Percentiles rank a stretch among this genome's conserved stretches.
phyloP scores from a whole-genome alignment of 2,329 filamentous ascomycete species.

The Pseudogymnoascus sp. region DNA sequence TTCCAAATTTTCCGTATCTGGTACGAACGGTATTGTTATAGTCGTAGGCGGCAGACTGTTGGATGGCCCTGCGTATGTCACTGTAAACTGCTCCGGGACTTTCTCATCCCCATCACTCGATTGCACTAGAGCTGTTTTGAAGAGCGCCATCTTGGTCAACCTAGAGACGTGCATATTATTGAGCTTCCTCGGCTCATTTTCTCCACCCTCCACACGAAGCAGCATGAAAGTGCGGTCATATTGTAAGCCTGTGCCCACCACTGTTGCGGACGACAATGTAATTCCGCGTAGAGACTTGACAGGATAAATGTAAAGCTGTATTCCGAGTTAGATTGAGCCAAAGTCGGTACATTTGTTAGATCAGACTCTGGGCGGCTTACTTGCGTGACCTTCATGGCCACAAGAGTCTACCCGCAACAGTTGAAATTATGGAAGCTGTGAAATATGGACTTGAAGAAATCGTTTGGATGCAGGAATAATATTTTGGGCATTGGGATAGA shows the following conservation, averaged over 20 bases:
- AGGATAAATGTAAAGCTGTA: slow-evolving; percentile 61
- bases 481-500: neutral
- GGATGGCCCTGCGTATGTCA: slow-evolving; percentile 31
- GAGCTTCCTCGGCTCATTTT: slow-evolving; percentile 24
- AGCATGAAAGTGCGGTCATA: slow-evolving; percentile 67
- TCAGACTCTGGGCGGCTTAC: slow-evolving; percentile 12
- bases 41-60: neutral
- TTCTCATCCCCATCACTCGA: slow-evolving; percentile 25
- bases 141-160: slow-evolving; percentile 54
- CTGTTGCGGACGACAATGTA: slow-evolving; percentile 40
- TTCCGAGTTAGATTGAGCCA: neutral
- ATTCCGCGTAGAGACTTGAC: slow-evolving; percentile 65
- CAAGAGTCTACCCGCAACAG: neutral
- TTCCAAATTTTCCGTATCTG: slow-evolving; percentile 36
- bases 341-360: neutral
- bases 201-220: slow-evolving; percentile 38
- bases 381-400: slow-evolving; percentile 20
- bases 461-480: neutral
- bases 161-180: slow-evolving; percentile 50
- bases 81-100: slow-evolving; percentile 22
- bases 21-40: slow-evolving; percentile 44
- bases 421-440: neutral
- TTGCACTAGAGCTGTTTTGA: slow-evolving; percentile 46
- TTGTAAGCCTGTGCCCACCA: slow-evolving; percentile 54
- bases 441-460: neutral